Evolutionary conservation across 371 early-diverging fungal species (phyloP).

Genomic region (Rhizomucor miehei): DNA sequence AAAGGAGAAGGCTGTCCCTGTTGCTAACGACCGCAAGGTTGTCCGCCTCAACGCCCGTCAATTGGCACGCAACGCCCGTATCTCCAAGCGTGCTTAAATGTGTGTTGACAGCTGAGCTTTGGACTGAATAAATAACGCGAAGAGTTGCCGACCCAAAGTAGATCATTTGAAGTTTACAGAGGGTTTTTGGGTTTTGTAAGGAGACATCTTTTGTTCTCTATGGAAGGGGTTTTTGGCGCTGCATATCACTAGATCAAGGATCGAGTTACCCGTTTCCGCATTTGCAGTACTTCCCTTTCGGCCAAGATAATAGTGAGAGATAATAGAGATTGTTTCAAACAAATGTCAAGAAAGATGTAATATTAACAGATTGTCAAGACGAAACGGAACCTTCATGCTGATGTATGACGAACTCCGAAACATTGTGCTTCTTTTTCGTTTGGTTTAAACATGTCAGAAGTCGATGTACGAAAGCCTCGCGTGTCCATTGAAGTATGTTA

Average conservation of each 20-base stretch:
- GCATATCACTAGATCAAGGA: no score
- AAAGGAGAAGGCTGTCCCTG: slow-evolving; percentile 75
- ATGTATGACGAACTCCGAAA: no score
- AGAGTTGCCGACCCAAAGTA: no score
- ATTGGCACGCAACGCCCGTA: slow-evolving; percentile 53
- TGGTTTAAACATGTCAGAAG: slow-evolving; percentile 4
- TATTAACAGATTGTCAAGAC: background rate
- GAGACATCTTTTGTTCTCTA: no score
- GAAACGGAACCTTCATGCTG: background rate
- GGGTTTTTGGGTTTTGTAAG: no score
- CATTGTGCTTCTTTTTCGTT: background rate
- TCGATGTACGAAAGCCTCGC: slow-evolving; percentile 18
- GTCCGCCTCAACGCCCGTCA: slow-evolving; percentile 51
- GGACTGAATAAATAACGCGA: slow-evolving; percentile 1
- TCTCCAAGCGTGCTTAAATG: slow-evolving; percentile 21
- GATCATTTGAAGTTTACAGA: no score
- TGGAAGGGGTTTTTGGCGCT: no score
- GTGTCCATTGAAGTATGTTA: slow-evolving; percentile 25
- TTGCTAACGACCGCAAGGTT: slow-evolving; percentile 57
- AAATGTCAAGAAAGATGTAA: no score
- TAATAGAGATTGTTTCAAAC: no score
- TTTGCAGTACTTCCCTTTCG: no score
- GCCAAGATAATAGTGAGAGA: no score
- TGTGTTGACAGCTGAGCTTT: background rate
- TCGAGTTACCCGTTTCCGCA: no score